These are phyloP conservation scores for Penicillium sp. DNA, from an alignment of 2,329 filamentous ascomycete genomes.

Conservation along the genomic window DNA sequence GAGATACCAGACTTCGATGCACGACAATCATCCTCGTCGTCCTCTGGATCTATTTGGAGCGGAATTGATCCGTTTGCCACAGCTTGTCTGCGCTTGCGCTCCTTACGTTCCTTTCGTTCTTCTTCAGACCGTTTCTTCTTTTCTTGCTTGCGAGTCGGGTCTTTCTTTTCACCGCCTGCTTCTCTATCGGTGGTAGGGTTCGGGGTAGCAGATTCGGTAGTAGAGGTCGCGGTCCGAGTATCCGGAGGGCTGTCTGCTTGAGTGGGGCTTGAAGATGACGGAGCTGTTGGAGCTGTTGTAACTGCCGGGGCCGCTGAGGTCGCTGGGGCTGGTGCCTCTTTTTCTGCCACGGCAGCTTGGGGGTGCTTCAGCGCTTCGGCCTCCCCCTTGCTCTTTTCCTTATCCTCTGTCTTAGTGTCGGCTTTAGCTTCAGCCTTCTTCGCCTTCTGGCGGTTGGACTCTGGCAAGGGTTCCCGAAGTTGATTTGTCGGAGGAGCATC, in stretches of 20 bases:
- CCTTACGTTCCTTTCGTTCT: slow-evolving; percentile 86
- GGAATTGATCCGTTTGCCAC: slow-evolving; percentile 86
- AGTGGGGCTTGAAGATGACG: background rate
- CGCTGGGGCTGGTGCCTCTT: slow-evolving; percentile 44
- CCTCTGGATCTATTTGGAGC: slow-evolving; percentile 74
- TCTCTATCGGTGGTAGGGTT: slow-evolving; percentile 21
- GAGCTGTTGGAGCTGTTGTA: background rate
- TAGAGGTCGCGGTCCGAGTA: slow-evolving; percentile 3
- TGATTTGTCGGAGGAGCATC: slow-evolving; percentile 41
- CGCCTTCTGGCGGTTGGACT: slow-evolving; percentile 29
- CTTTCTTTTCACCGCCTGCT: slow-evolving; percentile 31
- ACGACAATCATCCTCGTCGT: slow-evolving; percentile 57
- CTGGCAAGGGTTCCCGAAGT: slow-evolving; percentile 25
- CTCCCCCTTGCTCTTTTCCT: slow-evolving; percentile 68
- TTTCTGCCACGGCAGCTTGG: slow-evolving; percentile 54
- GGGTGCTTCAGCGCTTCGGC: slow-evolving; percentile 71
- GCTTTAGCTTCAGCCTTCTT: slow-evolving; percentile 47
- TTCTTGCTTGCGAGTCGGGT: slow-evolving; percentile 75
- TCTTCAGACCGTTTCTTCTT: slow-evolving; percentile 96
- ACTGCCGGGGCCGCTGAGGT: background rate
- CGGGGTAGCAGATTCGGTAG: slow-evolving; percentile 5
- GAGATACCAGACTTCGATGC: slow-evolving; percentile 30
- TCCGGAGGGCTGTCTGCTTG: background rate
- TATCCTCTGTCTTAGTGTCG: slow-evolving; percentile 51
- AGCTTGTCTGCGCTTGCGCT: slow-evolving; percentile 79